phyloP scores from a whole-genome alignment of 83 land plant species.

The Picea engelmannii region DNA sequence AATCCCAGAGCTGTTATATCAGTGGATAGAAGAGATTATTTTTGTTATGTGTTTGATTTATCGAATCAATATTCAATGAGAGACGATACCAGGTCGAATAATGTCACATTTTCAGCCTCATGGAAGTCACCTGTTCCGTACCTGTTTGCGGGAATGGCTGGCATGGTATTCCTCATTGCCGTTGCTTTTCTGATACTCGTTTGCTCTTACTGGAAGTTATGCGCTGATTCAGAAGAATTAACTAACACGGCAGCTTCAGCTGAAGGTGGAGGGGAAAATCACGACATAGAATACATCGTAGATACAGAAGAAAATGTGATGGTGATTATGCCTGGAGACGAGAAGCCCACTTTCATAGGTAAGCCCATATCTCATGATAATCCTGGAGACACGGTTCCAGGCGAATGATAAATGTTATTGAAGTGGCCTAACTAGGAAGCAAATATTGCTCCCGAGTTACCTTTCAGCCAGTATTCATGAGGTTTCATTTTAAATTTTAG shows the following conservation, averaged over 20 bases:
- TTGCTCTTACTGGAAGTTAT: constrained; percentile 20
- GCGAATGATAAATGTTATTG: background rate
- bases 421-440: too few relatives aligned
- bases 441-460: too few relatives aligned
- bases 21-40: too few relatives aligned
- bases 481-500: too few relatives aligned
- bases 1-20: too few relatives aligned
- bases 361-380: background rate
- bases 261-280: background rate
- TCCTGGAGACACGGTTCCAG: background rate
- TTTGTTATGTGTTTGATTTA: too few relatives aligned
- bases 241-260: background rate
- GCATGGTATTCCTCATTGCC: constrained; percentile 25
- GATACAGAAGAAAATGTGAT: background rate
- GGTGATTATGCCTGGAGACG: constrained; percentile 15
- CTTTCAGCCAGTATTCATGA: too few relatives aligned
- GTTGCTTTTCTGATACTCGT: constrained; percentile 24
- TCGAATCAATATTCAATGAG: background rate
- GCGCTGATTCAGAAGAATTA: constrained; percentile 4
- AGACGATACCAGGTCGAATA: background rate
- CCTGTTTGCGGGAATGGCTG: constrained; percentile 30
- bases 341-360: constrained; percentile 8
- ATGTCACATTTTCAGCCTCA: background rate
- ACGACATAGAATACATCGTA: background rate
- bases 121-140: constrained; percentile 38